Conservation (phyloP, 352 stramenopile species). For the Pythium rhizo-oryzae region DNA sequence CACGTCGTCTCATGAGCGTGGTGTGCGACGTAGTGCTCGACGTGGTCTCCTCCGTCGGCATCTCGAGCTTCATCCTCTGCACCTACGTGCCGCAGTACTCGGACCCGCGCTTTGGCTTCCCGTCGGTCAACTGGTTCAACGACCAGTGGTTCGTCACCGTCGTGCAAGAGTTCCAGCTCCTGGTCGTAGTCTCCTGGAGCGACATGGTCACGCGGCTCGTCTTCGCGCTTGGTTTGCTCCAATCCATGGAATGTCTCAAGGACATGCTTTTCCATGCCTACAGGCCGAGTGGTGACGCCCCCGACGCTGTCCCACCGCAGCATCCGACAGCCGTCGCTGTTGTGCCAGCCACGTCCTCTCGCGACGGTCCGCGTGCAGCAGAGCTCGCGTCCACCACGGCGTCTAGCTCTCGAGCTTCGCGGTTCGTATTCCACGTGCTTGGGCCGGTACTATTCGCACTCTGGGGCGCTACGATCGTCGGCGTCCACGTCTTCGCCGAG, state of each 20-base stretch:
- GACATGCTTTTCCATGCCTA: slow-evolving; percentile 1
- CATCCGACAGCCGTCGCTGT: no score
- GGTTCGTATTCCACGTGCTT: slow-evolving; percentile 1
- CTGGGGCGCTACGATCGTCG: slow-evolving; percentile 2
- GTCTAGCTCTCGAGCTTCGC: no score
- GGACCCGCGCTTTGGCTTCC: slow-evolving; percentile 8
- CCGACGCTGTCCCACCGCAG: no score
- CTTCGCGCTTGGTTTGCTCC: slow-evolving; percentile 12
- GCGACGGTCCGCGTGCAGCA: neutral
- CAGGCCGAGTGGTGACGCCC: no score
- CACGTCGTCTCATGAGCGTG: no score
- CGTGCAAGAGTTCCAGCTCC: slow-evolving; percentile 20
- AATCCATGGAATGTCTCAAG: slow-evolving; percentile 1
- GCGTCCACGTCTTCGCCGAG: slow-evolving; percentile 3
- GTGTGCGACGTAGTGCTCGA: slow-evolving; percentile 1
- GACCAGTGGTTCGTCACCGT: slow-evolving; percentile 12
- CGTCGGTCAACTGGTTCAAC: slow-evolving; percentile 6
- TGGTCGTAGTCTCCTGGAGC: slow-evolving; percentile 13
- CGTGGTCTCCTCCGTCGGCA: slow-evolving; percentile 14
- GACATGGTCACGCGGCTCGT: slow-evolving; percentile 14
- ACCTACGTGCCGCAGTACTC: slow-evolving; percentile 17
- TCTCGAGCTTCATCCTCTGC: slow-evolving; percentile 12
- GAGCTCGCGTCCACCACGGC: neutral
- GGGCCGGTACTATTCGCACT: neutral
- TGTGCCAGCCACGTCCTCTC: no score